Evolutionary conservation across 176 grass and related monocot species (phyloP), one percentile per base, ranked within the genome.

Genomic region (Avena eriantha): DNA sequence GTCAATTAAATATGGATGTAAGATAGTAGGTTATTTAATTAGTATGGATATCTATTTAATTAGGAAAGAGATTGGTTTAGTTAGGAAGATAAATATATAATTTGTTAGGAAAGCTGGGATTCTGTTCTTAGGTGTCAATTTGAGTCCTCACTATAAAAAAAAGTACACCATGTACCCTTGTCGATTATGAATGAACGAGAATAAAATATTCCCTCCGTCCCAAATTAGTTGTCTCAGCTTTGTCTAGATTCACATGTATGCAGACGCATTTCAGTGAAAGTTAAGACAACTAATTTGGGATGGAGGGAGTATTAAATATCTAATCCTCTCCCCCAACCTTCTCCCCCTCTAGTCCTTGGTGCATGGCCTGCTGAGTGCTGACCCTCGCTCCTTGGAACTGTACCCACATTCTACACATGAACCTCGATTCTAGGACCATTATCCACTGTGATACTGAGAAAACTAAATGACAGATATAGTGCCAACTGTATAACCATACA

Each of bases 401-500:
- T 66, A 66, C 12, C 5, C 63, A 66, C 63, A 33, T 33, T 33
- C 5, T 66, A 66, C 4, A 2, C 26, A 31, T 14, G 31, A 33
- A 33, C 14, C 63, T 66, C 14, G 5, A 66, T 66, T 66, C 23
- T 34, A 66, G 63, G 26, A 66, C 26, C 61, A 65, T 31, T 65
- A 66, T 66, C 14, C 6, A 33, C 26, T 14, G 2, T 66, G 29
- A 66, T 66, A 8, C 63, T 1, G 63, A 29, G 63, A 65, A 26
- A 65, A 65, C 26, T 16, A 66, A 33, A 66, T 33, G 26, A 66
- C 13, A 31, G 24, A 31, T 65, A 65, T 31, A 18, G 55, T 73
- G 65, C 76, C 75, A 55, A 16, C 29, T 77, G 76, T 73, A 80
- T 79, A 73, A 80, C 29, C 13, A 17, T 50, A 76, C 21, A 21